Evolutionary conservation across 352 stramenopile genomes (phyloP).

Genomic region (Phytophthora sp.): DNA sequence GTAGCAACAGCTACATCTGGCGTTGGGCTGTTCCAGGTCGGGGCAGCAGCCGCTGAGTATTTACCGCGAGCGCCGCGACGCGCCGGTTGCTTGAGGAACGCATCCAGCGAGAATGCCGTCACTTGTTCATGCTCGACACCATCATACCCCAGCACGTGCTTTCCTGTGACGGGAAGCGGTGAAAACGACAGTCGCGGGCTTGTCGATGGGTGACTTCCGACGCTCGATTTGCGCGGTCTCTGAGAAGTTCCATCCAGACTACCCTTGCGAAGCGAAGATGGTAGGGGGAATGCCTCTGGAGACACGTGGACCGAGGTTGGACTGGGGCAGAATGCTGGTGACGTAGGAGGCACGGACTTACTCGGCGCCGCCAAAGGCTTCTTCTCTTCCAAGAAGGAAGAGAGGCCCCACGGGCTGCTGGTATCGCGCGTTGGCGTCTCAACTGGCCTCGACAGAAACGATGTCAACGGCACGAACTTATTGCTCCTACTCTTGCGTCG

Average conservation of each 20-base stretch:
- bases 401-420: constrained; percentile 21
- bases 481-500: constrained; percentile 32
- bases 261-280: constrained; percentile 35
- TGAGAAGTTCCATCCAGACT: constrained; percentile 29
- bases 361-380: neutral
- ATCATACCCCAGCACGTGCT: constrained; percentile 57
- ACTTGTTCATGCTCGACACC: constrained; percentile 47
- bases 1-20: neutral
- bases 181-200: constrained; percentile 40
- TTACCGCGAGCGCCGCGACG: constrained; percentile 21
- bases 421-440: neutral
- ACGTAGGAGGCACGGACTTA: constrained; percentile 3
- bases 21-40: constrained; percentile 30
- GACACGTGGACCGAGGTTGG: neutral
- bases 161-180: constrained; percentile 20
- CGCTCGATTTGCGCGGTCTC: constrained; percentile 32
- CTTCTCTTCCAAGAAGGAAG: constrained; percentile 2
- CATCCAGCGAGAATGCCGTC: constrained; percentile 66
- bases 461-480: constrained; percentile 68
- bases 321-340: neutral
- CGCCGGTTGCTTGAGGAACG: constrained; percentile 64
- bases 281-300: constrained; percentile 34
- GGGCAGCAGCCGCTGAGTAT: neutral
- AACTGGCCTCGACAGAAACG: constrained; percentile 41
- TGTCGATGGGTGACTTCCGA: constrained; percentile 32